Evolutionary conservation across 257 asterid genomes (phyloP), one percentile per base, ranked within the genome.

Genomic region (Avicennia marina): DNA sequence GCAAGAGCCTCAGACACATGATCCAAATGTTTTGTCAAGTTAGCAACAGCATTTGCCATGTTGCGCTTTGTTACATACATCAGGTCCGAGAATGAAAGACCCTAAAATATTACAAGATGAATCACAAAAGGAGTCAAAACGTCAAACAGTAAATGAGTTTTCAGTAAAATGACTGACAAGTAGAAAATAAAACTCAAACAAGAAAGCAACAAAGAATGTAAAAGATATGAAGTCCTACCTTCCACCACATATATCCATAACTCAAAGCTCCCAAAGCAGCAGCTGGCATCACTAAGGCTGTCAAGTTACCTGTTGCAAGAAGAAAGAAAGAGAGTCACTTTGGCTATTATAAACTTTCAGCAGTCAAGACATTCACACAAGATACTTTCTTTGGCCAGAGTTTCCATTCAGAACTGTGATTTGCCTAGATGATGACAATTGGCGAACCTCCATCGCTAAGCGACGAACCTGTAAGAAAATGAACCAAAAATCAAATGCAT

Each of bases 181-280:
- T 52, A 29, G 47, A 19, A 45, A 46, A 58, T 16, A 45, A 13
- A 55, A 44, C 25, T 8, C 11, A 24, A 41, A 45, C 26, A 12
- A 49, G 48, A 51, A 42, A 25, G 41, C 12, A 62, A 54, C 49
- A 1, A 65, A 51, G 41, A 63, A 45, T 13, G 33, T 46, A 65
- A 12, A 55, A 2, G 26, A 41, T 12, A 62, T 42, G 38, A 17
- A 21, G 22, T 56, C 51, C 53, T 43, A 90, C 96, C 98, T 90
- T 90, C 96, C 96, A 85, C 95, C 96, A 78, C 96, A 91, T 91
- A 74, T 91, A 91, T 46, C 95, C 98, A 75, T 87, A 87, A 53
- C 98, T 91, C 78, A 87, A 18, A 25, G 95, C 86, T 68, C 96
- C 96, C 47, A 79, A 20, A 67, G 95, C 72, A 67, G 96, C 86